Evolutionary conservation across 257 asterid genomes (phyloP).

Genomic region (Solanum gandarillasii): DNA sequence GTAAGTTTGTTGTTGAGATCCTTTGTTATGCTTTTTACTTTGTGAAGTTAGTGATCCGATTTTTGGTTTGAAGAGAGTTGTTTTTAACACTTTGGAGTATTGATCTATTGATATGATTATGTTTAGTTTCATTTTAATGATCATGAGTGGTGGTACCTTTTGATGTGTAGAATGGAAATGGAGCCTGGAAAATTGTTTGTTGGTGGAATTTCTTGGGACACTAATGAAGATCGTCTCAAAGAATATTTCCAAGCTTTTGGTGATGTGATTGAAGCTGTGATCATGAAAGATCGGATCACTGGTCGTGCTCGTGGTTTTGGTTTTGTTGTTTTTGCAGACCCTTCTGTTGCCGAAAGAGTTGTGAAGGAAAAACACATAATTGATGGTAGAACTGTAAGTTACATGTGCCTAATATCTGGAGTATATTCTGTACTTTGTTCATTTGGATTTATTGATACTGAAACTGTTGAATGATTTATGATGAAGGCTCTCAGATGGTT

Average conservation of each 20-base stretch:
- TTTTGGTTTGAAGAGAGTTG: not conserved
- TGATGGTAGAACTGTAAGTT: constrained; percentile 87
- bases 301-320: constrained; percentile 99
- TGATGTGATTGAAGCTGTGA: constrained; percentile 75
- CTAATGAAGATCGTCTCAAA: constrained; percentile 70
- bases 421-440: not conserved
- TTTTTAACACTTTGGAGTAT: not conserved
- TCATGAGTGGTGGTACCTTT: constrained; percentile 2
- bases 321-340: constrained; percentile 67
- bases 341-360: constrained; percentile 81
- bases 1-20: constrained; percentile 23
- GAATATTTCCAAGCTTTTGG: constrained; percentile 77
- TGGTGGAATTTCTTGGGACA: constrained; percentile 99
- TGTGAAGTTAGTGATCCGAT: not conserved
- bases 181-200: constrained; percentile 73
- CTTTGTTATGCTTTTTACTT: constrained; percentile 1
- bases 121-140: constrained; percentile 11
- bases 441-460: not conserved
- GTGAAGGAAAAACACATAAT: constrained; percentile 72
- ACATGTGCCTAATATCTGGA: not conserved
- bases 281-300: constrained; percentile 86
- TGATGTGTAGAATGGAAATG: constrained; percentile 63
- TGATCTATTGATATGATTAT: constrained; percentile 5
- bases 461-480: not conserved
- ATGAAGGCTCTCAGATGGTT: not conserved